phyloP scores from a whole-genome alignment of 208 protist genomes.

The Trypanosoma scelopori region DNA sequence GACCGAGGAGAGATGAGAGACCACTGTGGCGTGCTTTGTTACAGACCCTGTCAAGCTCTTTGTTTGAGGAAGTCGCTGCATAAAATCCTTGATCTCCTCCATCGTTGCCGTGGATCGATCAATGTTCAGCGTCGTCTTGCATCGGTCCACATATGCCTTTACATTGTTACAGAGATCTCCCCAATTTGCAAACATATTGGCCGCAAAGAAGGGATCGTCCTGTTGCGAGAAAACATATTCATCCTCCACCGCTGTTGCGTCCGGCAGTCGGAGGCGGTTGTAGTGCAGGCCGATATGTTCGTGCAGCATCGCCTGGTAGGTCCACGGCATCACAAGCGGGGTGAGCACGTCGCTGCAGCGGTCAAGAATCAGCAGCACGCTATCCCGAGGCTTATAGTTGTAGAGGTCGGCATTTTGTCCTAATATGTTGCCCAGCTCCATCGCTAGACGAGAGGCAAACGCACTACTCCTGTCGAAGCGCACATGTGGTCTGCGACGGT shows the following conservation, averaged over 20 bases:
- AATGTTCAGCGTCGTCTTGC: constrained; percentile 83
- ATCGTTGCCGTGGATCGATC: constrained; percentile 82
- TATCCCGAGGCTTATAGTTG: constrained; percentile 75
- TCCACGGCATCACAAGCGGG: constrained; percentile 97
- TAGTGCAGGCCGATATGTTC: constrained; percentile 95
- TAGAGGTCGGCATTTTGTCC: constrained; percentile 84
- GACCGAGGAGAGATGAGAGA: constrained; percentile 67
- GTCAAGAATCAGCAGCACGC: constrained; percentile 78
- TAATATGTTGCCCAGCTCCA: constrained; percentile 69
- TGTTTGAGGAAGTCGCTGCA: constrained; percentile 84
- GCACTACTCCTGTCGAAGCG: constrained; percentile 69
- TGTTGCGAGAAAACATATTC: constrained; percentile 86
- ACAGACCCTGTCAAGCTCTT: constrained; percentile 78
- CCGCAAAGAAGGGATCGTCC: constrained; percentile 94
- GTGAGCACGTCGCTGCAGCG: constrained; percentile 94
- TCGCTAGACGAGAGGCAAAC: constrained; percentile 66
- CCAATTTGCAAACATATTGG: constrained; percentile 97
- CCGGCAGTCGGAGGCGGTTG: constrained; percentile 84
- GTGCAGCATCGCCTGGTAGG: constrained; percentile 99
- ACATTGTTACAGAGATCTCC: constrained; percentile 96
- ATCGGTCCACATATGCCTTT: constrained; percentile 94
- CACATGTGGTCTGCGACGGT: constrained; percentile 61
- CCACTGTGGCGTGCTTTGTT: constrained; percentile 83
- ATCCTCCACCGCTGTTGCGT: constrained; percentile 29
- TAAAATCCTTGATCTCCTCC: constrained; percentile 85